Conservation (phyloP, 169 alveolate genomes). For the Besnoitia besnoiti region DNA sequence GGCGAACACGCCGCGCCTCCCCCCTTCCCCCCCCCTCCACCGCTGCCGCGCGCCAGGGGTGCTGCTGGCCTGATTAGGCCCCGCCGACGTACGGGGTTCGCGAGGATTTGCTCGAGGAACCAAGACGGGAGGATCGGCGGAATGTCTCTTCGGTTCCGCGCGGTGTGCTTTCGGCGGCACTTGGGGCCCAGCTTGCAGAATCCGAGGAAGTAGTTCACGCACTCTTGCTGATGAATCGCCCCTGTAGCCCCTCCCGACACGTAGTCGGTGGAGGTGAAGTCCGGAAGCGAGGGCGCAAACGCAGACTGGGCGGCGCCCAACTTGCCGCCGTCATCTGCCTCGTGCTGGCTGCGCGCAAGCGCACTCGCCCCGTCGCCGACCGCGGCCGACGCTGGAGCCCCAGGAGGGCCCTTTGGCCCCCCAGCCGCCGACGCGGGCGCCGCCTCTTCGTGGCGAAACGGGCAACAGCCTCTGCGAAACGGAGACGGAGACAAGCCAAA, state of each 20-base stretch:
- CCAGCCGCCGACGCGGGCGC: neutral
- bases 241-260: neutral
- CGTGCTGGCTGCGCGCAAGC: neutral
- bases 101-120: constrained; percentile 59
- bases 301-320: too few relatives aligned
- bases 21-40: too few relatives aligned
- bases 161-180: constrained; percentile 78
- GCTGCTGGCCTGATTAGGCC: too few relatives aligned
- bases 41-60: too few relatives aligned
- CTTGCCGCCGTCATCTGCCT: neutral
- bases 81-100: constrained; percentile 47
- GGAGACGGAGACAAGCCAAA: neutral
- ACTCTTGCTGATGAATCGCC: constrained; percentile 49
- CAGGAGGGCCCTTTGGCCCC: neutral
- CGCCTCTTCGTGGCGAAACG: neutral
- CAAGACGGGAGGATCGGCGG: constrained; percentile 73
- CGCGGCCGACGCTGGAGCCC: neutral
- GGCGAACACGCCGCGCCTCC: too few relatives aligned
- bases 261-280: constrained; percentile 34
- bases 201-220: constrained; percentile 81
- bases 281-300: neutral
- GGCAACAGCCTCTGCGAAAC: constrained; percentile 9
- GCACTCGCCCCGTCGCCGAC: neutral
- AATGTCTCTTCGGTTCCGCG: constrained; percentile 56
- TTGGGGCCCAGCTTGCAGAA: constrained; percentile 82